Percentiles rank a stretch among this genome's conserved stretches.
These are phyloP conservation scores for Pleurozium schreberi DNA, from an alignment of 225 moss, liverwort and hornwort species.

Conservation along the genomic window DNA sequence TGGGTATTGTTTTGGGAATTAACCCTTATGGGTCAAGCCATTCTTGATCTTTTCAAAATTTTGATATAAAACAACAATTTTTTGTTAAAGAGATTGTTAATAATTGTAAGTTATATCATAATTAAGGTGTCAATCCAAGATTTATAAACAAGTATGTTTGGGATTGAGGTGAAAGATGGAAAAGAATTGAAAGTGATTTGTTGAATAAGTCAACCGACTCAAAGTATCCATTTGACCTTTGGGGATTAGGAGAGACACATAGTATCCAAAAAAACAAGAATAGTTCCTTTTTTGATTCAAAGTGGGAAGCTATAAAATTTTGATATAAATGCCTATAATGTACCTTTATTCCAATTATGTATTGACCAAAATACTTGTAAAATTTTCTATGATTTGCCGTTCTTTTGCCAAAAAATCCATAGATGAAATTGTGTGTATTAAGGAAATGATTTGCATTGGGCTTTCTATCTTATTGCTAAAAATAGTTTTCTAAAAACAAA, in stretches of 20 bases:
- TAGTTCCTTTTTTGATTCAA: accelerated
- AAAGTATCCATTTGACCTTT: not conserved
- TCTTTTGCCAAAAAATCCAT: not conserved
- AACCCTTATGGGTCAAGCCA: accelerated
- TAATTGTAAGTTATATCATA: too few relatives aligned
- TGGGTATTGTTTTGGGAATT: accelerated
- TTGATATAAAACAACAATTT: not conserved
- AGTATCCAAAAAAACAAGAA: not conserved
- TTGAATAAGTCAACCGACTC: not conserved
- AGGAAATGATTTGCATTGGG: not conserved
- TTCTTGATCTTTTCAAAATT: not conserved
- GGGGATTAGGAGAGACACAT: not conserved
- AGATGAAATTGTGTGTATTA: accelerated
- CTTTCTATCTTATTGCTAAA: not conserved
- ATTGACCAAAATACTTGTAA: not conserved
- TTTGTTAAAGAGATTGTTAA: too few relatives aligned
- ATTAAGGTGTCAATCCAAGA: not conserved
- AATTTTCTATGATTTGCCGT: not conserved
- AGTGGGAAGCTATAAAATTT: not conserved
- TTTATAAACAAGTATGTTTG: not conserved
- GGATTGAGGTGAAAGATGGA: not conserved
- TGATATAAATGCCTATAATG: too few relatives aligned
- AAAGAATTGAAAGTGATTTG: not conserved
- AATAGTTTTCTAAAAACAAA: accelerated
- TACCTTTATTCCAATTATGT: too few relatives aligned